phyloP scores from a whole-genome alignment of 441 rosid species.

The Brassica balearica region DNA sequence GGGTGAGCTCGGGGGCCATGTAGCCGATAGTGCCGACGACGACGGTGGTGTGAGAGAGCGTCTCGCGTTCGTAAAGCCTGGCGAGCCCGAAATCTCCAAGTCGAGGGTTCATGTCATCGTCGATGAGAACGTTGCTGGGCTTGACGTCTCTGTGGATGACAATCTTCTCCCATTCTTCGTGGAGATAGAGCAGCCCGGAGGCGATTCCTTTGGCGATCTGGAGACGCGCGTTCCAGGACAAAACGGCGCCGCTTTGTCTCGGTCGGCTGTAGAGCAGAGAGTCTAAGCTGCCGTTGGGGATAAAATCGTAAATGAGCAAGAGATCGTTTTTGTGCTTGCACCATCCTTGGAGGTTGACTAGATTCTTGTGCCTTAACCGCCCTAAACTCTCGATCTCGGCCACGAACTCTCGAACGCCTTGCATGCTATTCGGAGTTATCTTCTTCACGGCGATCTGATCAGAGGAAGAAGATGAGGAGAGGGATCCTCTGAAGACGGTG shows the following conservation, averaged over 20 bases:
- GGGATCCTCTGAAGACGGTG: background rate
- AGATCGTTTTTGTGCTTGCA: slow-evolving; percentile 6
- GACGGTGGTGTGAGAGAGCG: slow-evolving; percentile 1
- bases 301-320: background rate
- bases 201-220: background rate
- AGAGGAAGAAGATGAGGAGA: background rate
- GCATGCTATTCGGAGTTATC: slow-evolving; percentile 6
- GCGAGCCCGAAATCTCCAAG: slow-evolving; percentile 6
- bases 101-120: background rate
- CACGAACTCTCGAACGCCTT: background rate
- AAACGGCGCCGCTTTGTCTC: slow-evolving; percentile 9
- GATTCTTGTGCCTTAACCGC: background rate
- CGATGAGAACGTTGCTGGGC: background rate
- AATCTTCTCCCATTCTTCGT: slow-evolving; percentile 8
- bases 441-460: background rate
- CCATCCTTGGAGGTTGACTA: slow-evolving; percentile 1
- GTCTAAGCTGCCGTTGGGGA: slow-evolving; percentile 1
- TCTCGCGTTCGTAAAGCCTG: background rate
- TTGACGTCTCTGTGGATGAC: background rate
- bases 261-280: background rate
- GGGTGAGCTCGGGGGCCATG: background rate
- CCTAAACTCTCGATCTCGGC: background rate
- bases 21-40: slow-evolving; percentile 1
- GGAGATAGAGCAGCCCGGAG: background rate
- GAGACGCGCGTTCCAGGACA: background rate